A percentile compares a stretch with the other conserved stretches of the same genome.
Conservation (phyloP, 2,329 filamentous ascomycete species). For the Fusarium virguliforme region DNA sequence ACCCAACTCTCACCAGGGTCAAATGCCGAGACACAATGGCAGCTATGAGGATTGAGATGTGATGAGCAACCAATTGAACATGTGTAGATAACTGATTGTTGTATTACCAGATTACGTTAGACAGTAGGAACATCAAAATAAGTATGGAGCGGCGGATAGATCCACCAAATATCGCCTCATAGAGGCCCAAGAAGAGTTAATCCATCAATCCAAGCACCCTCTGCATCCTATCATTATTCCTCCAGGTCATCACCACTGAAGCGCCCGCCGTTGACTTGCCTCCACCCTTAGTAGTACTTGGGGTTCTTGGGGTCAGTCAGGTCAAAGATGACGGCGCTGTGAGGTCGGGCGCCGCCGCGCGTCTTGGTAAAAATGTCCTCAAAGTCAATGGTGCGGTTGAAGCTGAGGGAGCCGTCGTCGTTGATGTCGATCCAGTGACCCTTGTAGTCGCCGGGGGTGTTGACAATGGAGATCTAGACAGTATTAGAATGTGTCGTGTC, state of each 20-base stretch:
- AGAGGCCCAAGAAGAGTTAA: slow-evolving; percentile 14
- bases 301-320: slow-evolving; percentile 69
- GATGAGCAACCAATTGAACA: background rate
- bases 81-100: background rate
- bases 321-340: slow-evolving; percentile 71
- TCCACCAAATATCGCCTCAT: slow-evolving; percentile 9
- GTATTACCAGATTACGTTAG: slow-evolving; percentile 12
- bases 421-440: slow-evolving; percentile 74
- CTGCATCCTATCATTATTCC: slow-evolving; percentile 2
- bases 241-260: background rate
- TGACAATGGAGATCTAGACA: slow-evolving; percentile 73
- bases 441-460: slow-evolving; percentile 75
- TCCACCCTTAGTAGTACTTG: slow-evolving; percentile 60
- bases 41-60: no score
- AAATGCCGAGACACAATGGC: no score
- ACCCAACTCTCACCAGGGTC: no score
- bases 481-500: no score
- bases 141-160: background rate
- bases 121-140: slow-evolving; percentile 3
- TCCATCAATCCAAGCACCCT: slow-evolving; percentile 8
- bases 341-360: slow-evolving; percentile 71
- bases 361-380: slow-evolving; percentile 64
- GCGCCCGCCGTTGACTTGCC: background rate
- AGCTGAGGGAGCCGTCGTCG: slow-evolving; percentile 68
- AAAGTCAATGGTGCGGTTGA: slow-evolving; percentile 75